Evolutionary conservation across 1,284 basidiomycete genomes (phyloP).

Genomic region (Cutaneotrichosporon dermatis): DNA sequence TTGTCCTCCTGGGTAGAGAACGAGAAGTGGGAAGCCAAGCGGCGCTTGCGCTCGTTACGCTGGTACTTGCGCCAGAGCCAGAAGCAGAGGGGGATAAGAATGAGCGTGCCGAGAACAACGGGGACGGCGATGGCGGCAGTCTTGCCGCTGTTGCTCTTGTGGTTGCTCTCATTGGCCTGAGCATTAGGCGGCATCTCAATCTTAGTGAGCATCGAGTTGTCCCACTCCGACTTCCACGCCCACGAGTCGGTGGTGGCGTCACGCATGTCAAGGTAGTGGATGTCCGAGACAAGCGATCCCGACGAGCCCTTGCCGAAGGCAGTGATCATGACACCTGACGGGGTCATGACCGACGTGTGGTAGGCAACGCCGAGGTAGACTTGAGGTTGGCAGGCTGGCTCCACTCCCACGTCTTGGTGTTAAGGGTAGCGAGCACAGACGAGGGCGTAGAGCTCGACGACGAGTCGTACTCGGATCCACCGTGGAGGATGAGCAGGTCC

Average conservation of each 20-base stretch:
- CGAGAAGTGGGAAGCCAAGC: slow-evolving; percentile 47
- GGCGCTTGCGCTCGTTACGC: slow-evolving; percentile 38
- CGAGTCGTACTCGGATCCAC: slow-evolving; percentile 30
- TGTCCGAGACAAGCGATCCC: slow-evolving; percentile 31
- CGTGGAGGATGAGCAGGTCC: slow-evolving; percentile 42
- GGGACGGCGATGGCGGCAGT: slow-evolving; percentile 42
- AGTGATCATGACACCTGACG: slow-evolving; percentile 47
- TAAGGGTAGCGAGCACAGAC: slow-evolving; percentile 37
- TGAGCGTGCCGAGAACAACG: slow-evolving; percentile 31
- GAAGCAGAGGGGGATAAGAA: slow-evolving; percentile 34
- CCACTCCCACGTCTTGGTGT: slow-evolving; percentile 46
- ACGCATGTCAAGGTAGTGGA: slow-evolving; percentile 47
- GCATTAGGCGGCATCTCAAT: slow-evolving; percentile 12
- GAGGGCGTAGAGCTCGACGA: slow-evolving; percentile 25
- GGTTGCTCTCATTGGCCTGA: slow-evolving; percentile 6
- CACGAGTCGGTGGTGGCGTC: slow-evolving; percentile 29
- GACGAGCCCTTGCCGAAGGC: slow-evolving; percentile 41
- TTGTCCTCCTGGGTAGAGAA: slow-evolving; percentile 44
- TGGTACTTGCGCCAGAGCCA: slow-evolving; percentile 41
- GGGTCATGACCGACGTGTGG: slow-evolving; percentile 46
- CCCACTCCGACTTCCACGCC: slow-evolving; percentile 46
- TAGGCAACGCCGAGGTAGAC: slow-evolving; percentile 36
- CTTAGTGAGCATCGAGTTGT: slow-evolving; percentile 29
- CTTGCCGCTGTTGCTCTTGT: slow-evolving; percentile 19
- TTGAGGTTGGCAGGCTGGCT: slow-evolving; percentile 42